These are phyloP conservation scores for Telfairia occidentalis DNA, from an alignment of 331 rosid species.

Conservation along the genomic window DNA sequence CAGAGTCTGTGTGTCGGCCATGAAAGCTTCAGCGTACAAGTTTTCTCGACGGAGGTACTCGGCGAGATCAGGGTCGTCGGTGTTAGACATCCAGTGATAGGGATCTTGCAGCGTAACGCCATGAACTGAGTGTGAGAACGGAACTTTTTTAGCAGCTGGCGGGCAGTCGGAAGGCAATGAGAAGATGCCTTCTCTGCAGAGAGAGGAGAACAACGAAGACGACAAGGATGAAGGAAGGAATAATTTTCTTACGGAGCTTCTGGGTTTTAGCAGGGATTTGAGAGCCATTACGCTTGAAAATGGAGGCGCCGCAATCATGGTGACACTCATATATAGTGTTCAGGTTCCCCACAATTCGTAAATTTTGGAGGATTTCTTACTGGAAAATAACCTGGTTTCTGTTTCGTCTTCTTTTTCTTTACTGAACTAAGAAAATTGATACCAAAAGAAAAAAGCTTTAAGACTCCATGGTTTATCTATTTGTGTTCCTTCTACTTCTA, in stretches of 20 bases:
- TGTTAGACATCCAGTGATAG: conserved; percentile 78
- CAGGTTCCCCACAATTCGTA: not conserved
- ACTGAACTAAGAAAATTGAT: too few species aligned
- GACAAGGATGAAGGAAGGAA: not conserved
- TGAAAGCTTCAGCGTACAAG: conserved; percentile 54
- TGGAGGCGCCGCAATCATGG: not conserved
- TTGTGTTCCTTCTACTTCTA: too few species aligned
- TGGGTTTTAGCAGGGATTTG: conserved; percentile 24
- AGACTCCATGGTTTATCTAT: too few species aligned
- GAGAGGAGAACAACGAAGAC: conserved; percentile 29
- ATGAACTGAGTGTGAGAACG: conserved; percentile 50
- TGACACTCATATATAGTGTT: not conserved
- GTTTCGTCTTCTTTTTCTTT: not conserved
- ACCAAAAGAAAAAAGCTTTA: not conserved
- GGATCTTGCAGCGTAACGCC: conserved; percentile 65
- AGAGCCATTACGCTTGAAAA: conserved; percentile 31
- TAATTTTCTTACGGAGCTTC: conserved; percentile 12
- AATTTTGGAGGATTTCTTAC: not conserved
- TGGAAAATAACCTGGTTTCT: not conserved
- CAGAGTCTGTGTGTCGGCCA: conserved; percentile 56
- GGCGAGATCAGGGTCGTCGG: conserved; percentile 46
- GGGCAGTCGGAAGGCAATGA: conserved; percentile 28
- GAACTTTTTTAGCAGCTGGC: conserved; percentile 48
- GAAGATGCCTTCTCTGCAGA: conserved; percentile 24
- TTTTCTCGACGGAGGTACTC: conserved; percentile 55